A percentile compares a stretch with the other conserved stretches of the same genome.
Conservation (phyloP, 176 grass and related monocot species). For the Phragmites australis region DNA sequence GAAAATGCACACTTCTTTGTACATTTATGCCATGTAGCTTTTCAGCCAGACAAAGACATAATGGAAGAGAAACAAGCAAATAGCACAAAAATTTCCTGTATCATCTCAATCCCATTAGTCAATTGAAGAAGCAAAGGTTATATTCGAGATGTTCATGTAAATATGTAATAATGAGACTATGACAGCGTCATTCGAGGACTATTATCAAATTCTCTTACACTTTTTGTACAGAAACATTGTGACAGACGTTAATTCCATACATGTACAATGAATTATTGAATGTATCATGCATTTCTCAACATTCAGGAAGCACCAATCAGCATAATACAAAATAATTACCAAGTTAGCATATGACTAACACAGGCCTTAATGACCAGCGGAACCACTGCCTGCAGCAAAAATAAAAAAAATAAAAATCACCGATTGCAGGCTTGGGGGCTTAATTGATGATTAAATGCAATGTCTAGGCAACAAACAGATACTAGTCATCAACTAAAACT, state of each 20-base stretch:
- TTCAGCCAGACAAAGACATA: background rate
- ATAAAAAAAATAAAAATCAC: too few relatives aligned
- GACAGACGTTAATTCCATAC: background rate
- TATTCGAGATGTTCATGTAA: too few relatives aligned
- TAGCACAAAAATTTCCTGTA: background rate
- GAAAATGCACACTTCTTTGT: background rate
- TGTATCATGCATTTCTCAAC: background rate
- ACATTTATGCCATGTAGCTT: conserved; percentile 12
- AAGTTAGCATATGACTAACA: conserved; percentile 6
- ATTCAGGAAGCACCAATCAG: conserved; percentile 9
- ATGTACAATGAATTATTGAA: background rate
- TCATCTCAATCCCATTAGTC: background rate
- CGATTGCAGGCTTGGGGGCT: background rate
- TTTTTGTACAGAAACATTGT: background rate
- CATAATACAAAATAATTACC: background rate
- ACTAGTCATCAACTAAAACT: conserved; percentile 36
- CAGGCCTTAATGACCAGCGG: conserved; percentile 10
- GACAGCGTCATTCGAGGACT: background rate
- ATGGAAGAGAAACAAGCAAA: conserved; percentile 16
- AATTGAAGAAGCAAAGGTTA: conserved; percentile 11
- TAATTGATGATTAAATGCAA: conserved; percentile 25
- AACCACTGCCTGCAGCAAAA: conserved; percentile 8
- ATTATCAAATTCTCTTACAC: background rate
- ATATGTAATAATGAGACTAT: background rate
- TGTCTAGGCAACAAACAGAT: conserved; percentile 37